phyloP scores from a whole-genome alignment of 176 grass and related monocot genomes.

The Saccharum spontaneum region DNA sequence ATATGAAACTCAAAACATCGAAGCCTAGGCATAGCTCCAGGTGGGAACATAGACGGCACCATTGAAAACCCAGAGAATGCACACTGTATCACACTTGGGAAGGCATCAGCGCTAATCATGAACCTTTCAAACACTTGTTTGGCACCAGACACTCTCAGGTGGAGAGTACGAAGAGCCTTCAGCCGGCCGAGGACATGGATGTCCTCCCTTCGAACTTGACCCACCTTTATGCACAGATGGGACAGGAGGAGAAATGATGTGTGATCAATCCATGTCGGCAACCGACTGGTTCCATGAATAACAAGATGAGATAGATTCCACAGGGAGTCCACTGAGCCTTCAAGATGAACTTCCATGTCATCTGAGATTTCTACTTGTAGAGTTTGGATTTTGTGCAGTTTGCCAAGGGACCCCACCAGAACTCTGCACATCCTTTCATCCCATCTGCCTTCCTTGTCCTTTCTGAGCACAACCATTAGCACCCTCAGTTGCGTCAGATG shows the following conservation, averaged over 20 bases:
- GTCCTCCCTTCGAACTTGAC: neutral
- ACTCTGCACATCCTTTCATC: too few relatives aligned
- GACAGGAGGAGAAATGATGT: neutral
- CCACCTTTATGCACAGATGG: neutral
- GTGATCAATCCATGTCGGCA: neutral
- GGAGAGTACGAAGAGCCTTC: too few relatives aligned
- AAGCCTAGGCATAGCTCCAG: too few relatives aligned
- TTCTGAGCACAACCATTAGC: rapidly evolving
- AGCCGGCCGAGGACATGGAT: neutral
- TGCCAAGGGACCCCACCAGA: neutral
- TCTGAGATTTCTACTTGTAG: neutral
- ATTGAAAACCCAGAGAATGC: too few relatives aligned
- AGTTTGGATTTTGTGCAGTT: neutral
- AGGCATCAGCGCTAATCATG: too few relatives aligned
- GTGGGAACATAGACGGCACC: too few relatives aligned
- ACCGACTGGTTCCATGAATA: neutral
- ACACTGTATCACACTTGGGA: too few relatives aligned
- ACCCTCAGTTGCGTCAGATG: neutral
- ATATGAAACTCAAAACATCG: too few relatives aligned
- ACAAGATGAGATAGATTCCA: neutral
- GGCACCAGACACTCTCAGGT: too few relatives aligned
- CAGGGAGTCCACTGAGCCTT: neutral
- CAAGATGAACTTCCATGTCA: neutral
- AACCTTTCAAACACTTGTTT: too few relatives aligned
- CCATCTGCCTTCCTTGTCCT: neutral